Evolutionary conservation across 2,329 filamentous ascomycete species (phyloP), one percentile per base, ranked within the genome.

Genomic region (Phaeosphaeria sp.): DNA sequence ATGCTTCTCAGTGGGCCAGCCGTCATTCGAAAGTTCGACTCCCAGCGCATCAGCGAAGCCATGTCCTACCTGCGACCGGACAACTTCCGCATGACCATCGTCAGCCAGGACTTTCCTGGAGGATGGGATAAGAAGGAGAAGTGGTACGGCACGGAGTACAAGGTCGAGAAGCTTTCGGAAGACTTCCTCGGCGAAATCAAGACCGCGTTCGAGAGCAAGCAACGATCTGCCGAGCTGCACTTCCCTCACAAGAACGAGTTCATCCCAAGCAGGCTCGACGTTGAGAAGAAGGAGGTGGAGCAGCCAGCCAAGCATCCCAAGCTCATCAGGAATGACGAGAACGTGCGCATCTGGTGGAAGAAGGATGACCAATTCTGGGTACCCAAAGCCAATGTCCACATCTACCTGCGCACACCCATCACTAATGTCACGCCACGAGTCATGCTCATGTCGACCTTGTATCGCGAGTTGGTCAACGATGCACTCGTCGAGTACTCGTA

Each of bases 291-390:
- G 77, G 91, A 96, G 36, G 85, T 95, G n/a, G 83, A 87, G 24
- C 86, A 91, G 66, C 90, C 93, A 1, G 82, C 89, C 0, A 84
- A 90, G 54, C 83, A 87, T 0, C 95, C 95, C 0, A 90, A 89
- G 59, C 83, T 99, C 22, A 89, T 99, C 61, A 89, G 93, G 65
- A 93, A 96, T 68, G 94, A 97, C 65, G 84, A 89, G 6, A 81
- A 88, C 33, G 88, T 91, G 0, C 88, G 93, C 27, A 90, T 92
- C 2, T 99, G 95, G 95, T 97, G 89, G 83, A 99, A 99, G 82
- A 98, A 98, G 79, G 95, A 99, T 70, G 95, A 99, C 68, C 93
- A 89, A 0, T 99, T 98, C 78, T 98, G 94, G 93, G 95, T 98
- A 9, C 95, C 95, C 8, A 97, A 96, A 77, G 95, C 92, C 3